phyloP scores from a whole-genome alignment of 306 rosid genomes.

The Fagus sylvatica region DNA sequence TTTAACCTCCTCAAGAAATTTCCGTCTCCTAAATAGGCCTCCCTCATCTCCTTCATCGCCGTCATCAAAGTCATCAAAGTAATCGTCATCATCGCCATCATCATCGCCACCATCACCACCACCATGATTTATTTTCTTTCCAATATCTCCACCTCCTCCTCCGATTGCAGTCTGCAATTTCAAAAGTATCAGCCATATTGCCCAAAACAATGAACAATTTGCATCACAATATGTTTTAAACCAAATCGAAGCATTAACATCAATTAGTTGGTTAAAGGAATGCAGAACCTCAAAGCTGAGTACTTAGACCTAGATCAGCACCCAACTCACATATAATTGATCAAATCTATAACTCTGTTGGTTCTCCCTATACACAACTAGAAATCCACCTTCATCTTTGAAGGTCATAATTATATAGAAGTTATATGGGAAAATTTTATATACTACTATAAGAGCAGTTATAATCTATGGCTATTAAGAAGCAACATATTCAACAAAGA shows the following conservation, averaged over 20 bases:
- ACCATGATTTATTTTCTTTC: conserved; percentile 81
- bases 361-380: not conserved
- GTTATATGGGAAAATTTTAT: too few species aligned
- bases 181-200: conserved; percentile 11
- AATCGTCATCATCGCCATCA: conserved; percentile 91
- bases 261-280: conserved; percentile 4
- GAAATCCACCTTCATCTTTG: not conserved
- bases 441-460: too few species aligned
- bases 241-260: not conserved
- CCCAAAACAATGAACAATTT: not conserved
- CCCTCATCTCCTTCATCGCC: conserved; percentile 99
- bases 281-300: not conserved
- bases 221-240: not conserved
- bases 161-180: conserved; percentile 72
- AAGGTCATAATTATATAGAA: not conserved
- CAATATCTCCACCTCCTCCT: conserved; percentile 94
- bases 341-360: not conserved
- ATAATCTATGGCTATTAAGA: too few species aligned
- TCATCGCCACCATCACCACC: conserved; percentile 99
- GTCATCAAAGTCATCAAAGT: conserved; percentile 94
- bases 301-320: not conserved
- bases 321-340: not conserved
- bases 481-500: too few species aligned
- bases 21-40: conserved; percentile 85
- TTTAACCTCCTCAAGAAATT: conserved; percentile 85